Base-by-base conservation (phyloP, 1,139 yeast genomes). In the Scheffersomyces cryptocercus region DNA sequence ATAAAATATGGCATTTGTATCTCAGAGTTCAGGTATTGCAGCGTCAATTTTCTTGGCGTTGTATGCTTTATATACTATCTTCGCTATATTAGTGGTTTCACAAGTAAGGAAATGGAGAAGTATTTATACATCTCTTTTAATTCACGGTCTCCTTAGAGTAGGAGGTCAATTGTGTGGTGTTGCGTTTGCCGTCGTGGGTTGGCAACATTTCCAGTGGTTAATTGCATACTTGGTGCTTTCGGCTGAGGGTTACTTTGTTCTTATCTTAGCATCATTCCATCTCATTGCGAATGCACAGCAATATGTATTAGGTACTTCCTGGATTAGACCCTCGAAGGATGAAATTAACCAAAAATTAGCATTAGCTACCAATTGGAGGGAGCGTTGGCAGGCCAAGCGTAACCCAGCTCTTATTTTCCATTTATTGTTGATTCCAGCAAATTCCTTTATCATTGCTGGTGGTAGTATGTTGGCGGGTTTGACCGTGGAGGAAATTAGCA, bases 181-280 rank as follows among this genome's bases (percentile, higher is more conserved):
- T 5, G 70, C 61, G 2, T 69, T 66, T 52, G 64, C 74, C 3
- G 42, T 46, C 4, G 46, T 57, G 15, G 75, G 74, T 1, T 52
- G 51, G 38, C 47, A 40, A 2, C 59, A 65, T 40, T 61, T 50
- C 47, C 58, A 65, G 40, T 68, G 72, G 73, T 55, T 70, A 31
- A 55, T 70, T 40, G 73, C 72, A 1, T 70, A 69, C 46, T 54
- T 70, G 45, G 70, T 70, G 9, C 58, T 69, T 24, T 59, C 66
- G 5, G 73, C 73, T 7, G 74, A 70, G 52, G 75, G 76, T 7
- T 69, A 70, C 42, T 69, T 70, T 50, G 48, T 56, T 3, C 59
- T 70, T 40, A 65, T 70, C 28, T 53, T 67, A 37, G 46, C 64
- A 3, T 42, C 64, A 1, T 61, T 68, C 35, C 58, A 63, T 32